Evolutionary conservation across 1,284 basidiomycete species (phyloP), one percentile per base, ranked within the genome.

Genomic region (Sphagnurus paluster): DNA sequence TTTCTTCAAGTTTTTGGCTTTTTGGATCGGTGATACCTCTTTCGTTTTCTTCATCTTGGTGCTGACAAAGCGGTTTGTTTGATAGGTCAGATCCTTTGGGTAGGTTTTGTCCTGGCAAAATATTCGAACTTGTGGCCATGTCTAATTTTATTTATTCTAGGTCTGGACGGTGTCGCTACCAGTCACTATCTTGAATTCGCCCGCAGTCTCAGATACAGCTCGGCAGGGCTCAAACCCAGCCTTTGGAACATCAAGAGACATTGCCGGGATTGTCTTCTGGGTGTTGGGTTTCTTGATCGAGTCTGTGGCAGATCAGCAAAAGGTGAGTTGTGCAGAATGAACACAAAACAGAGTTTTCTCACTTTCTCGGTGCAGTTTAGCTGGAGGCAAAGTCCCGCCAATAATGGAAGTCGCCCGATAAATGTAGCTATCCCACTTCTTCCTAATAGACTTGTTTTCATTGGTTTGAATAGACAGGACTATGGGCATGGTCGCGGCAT

Each of bases 91-190:
- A 80, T 83, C 30, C 35, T 80, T 42, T 81, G 79, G 79, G 77
- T 76, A 55, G 21, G 64, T 5, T 2, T 8, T 46, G 9, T 3
- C 17, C 16, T 7, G 2, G 20, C 26, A 23, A 5, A 19, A 9
- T 13, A 23, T 21, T 17, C 7, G 11, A 26, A 5, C 4, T 13
- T 7, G 10, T 23, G 6, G n/a, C 23, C 17, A n/a, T 16, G 16
- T 14, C 5, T 24, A 8, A 24, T 21, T 2, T 25, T 10, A 26
- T 11, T 21, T 17, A 9, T 34, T 2, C 7, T 24, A 80, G 80
- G 79, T 85, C 11, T 87, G 83, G 84, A 72, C 71, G 0, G 82
- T 86, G 2, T 85, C 83, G 1, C 66, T 87, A 0, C 84, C 85
- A 2, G 58, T 84, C 20, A 77, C 74, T 21, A 80, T 87, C 49